Conservation (phyloP, 1,139 yeast species). For the Yamadazyma taylorii region DNA sequence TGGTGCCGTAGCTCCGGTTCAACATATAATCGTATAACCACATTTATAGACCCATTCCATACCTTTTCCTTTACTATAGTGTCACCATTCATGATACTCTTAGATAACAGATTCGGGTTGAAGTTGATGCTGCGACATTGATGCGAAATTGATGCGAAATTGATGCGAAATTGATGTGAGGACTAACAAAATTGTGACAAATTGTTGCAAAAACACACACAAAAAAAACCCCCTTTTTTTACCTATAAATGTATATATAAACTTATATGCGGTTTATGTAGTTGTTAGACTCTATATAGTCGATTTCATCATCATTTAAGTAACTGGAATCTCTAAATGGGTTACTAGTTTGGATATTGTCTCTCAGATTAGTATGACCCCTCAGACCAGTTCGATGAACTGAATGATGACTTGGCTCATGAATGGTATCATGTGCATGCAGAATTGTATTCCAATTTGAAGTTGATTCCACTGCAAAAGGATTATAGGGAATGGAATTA, state of each 20-base stretch:
- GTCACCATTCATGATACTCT: background rate
- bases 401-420: conserved; percentile 1
- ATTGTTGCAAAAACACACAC: conserved; percentile 4
- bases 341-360: no score
- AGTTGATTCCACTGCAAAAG: background rate
- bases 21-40: conserved; percentile 24
- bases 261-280: conserved; percentile 7
- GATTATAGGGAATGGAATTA: no score
- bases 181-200: no score
- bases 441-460: background rate
- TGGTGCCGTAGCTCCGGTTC: no score
- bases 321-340: conserved; percentile 18
- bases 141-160: conserved; percentile 6
- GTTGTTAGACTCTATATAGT: conserved; percentile 22
- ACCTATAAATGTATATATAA: background rate
- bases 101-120: no score
- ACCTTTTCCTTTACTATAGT: conserved; percentile 32
- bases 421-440: conserved; percentile 4
- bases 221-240: no score
- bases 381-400: no score
- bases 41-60: conserved; percentile 60
- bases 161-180: conserved; percentile 6
- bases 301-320: conserved; percentile 31
- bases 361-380: no score
- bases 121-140: no score